Base-by-base conservation (phyloP, 306 rosid genomes). In the Dryas drummondii region DNA sequence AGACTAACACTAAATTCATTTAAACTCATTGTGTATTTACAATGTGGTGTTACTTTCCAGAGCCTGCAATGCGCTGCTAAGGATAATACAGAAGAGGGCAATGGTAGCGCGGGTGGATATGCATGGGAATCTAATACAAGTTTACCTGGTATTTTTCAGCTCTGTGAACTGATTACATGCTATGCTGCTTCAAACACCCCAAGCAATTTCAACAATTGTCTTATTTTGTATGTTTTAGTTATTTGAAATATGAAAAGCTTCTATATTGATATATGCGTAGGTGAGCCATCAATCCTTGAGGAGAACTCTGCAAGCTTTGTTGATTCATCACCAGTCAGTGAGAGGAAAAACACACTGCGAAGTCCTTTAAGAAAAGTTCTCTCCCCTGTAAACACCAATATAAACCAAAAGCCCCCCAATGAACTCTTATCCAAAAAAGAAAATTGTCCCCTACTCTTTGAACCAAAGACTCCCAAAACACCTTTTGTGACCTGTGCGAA, bases 301-400 rank as follows among this genome's bases (percentile, higher is more conserved):
- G 75, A 76, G 70, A 75, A 66, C 60, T 61, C 67, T 47, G 22
- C 52, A 64, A 72, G 37, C 7, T 32, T n/a, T 12, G 72, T 37
- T 15, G 59, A 16, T 58, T 57, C 78, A 12, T 81, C 80, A 49
- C 74, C 73, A 56, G 61, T 46, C 32, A 73, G 53, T 71, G 82
- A 71, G 52, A 70, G 52, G 78, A 77, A 80, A 71, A 77, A 63
- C 76, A 82, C 72, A 65, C 58, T 53, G 9, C 72, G 44, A 79
- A 80, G 88, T 80, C 84, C 93, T 51, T 65, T 66, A 50, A 87
- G 93, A 83, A 92, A 90, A 82, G 85, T 86, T 17, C 89, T 91
- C 40, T 91, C 91, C 44, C 93, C 93, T 19, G 59, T 90, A 71
- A 83, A 90, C 73, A 66, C 79, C 76, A 87, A 86, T 79, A 84